Base-by-base conservation (phyloP, 164 flowering plant genomes). In the Akebia trifoliata region DNA sequence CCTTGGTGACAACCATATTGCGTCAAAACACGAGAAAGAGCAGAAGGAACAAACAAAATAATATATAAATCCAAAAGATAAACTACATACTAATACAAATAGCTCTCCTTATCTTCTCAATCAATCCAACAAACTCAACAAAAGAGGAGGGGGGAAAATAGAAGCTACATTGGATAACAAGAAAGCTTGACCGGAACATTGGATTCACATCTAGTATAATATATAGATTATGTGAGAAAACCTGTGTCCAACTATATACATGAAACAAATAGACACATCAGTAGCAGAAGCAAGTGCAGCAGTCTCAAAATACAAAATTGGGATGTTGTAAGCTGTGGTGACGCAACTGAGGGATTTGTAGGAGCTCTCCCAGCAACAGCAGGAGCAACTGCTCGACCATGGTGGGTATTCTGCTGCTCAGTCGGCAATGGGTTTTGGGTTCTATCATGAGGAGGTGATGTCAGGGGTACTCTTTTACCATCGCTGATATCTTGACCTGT, bases 341-440 rank as follows among this genome's bases (percentile, higher is more conserved):
- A 43, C 9, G 81, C 76, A 14, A 74, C 67, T 20, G 90, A 81
- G 47, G 85, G 70, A 59, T 72, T 77, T 26, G 84, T 46, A 21
- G 85, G 81, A 26, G 95, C 74, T 67, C 74, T 79, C 29, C 84
- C 89, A 31, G 98, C 91, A 44, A 89, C 66, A 3, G 98, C 95
- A 21, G 98, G 96, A 58, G 87, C 64, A 47, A 82, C 81, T 51
- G 87, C 89, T 29, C 38, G 79, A 8, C 78, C 79, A 6, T 69
- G 69, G 6, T 81, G 79, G 7, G 64, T 48, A 21, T 69, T 80
- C 70, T 85, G 95, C 66, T 86, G 90, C 65, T 83, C 86, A 43
- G 98, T 66, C 0, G 97, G 98, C 53, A 92, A 67, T 35, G 95
- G 74, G 56, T 77, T 81, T 2, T 87, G 57, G 0, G 85, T 68